Evolutionary conservation across 1,284 basidiomycete genomes (phyloP).

Genomic region (Flammula alnicola): DNA sequence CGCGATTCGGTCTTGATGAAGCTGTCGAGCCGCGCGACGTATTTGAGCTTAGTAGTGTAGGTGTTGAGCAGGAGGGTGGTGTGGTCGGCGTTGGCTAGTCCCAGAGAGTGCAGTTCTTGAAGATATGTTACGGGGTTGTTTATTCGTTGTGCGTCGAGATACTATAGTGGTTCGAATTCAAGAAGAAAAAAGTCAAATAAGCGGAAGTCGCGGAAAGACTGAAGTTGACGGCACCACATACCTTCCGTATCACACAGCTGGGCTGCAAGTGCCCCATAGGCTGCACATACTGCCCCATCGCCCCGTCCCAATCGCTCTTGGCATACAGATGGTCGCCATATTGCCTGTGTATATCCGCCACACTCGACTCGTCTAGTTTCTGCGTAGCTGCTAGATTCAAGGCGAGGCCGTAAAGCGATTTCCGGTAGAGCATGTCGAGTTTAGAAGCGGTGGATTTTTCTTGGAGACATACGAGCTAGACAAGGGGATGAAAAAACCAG

Average conservation of each 20-base stretch:
- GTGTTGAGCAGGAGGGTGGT: conserved; percentile 96
- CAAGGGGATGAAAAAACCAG: conserved; percentile 6
- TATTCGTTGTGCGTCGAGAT: conserved; percentile 95
- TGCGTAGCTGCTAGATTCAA: conserved; percentile 81
- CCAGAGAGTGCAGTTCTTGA: conserved; percentile 90
- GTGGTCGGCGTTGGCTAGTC: conserved; percentile 94
- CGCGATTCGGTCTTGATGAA: conserved; percentile 89
- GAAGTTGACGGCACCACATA: conserved; percentile 39
- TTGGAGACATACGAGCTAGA: conserved; percentile 69
- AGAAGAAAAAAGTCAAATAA: not conserved
- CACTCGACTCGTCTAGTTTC: conserved; percentile 67
- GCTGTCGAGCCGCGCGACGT: conserved; percentile 84
- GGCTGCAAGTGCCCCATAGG: conserved; percentile 91
- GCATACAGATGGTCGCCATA: conserved; percentile 93
- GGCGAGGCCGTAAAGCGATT: conserved; percentile 77
- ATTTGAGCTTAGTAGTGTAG: conserved; percentile 96
- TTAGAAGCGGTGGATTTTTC: conserved; percentile 84
- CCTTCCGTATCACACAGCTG: conserved; percentile 97
- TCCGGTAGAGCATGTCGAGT: conserved; percentile 81
- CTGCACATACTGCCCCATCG: conserved; percentile 91
- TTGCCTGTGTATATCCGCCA: conserved; percentile 86
- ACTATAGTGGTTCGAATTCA: conserved; percentile 51
- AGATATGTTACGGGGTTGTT: conserved; percentile 94
- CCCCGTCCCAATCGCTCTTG: conserved; percentile 92
- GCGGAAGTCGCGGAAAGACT: no score